Percentiles rank a stretch among this genome's conserved stretches.
phyloP scores from a whole-genome alignment of 2,329 filamentous ascomycete species.

The Phialocephala subalpina region DNA sequence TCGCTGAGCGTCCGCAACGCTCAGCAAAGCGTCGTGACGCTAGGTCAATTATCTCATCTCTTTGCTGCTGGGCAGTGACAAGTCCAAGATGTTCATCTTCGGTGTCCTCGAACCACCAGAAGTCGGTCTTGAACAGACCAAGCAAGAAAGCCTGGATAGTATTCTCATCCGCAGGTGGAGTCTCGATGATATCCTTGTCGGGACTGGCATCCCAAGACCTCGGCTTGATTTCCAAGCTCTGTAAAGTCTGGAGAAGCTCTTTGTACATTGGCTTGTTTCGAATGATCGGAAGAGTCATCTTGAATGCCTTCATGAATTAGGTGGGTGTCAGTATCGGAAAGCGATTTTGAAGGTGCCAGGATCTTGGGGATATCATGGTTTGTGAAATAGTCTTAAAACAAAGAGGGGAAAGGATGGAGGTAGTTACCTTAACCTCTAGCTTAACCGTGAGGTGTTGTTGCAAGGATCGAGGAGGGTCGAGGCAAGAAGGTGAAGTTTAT shows the following conservation, averaged over 20 bases:
- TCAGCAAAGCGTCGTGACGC: constrained; percentile 85
- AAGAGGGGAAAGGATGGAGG: neutral
- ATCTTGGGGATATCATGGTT: too few species aligned
- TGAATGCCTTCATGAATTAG: neutral
- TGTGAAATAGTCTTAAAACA: neutral
- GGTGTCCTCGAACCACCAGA: constrained; percentile 66
- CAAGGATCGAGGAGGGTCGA: too few species aligned
- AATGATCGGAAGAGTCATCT: constrained; percentile 58
- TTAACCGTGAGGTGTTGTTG: too few species aligned
- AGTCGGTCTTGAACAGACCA: constrained; percentile 70
- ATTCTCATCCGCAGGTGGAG: constrained; percentile 49
- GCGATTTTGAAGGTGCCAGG: too few species aligned
- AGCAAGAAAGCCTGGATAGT: constrained; percentile 73
- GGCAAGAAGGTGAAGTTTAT: too few species aligned
- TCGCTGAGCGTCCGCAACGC: constrained; percentile 75
- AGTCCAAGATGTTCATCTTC: constrained; percentile 37
- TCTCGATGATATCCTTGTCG: neutral
- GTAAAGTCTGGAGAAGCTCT: constrained; percentile 71
- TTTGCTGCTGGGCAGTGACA: constrained; percentile 62
- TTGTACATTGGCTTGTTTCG: constrained; percentile 76
- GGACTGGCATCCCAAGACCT: constrained; percentile 63
- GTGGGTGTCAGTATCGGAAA: neutral
- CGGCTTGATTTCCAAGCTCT: constrained; percentile 70
- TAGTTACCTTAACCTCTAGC: too few species aligned
- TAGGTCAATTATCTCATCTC: constrained; percentile 77